Base-by-base conservation (phyloP, 2,329 filamentous ascomycete genomes). In the Niveomyces coronatus region DNA sequence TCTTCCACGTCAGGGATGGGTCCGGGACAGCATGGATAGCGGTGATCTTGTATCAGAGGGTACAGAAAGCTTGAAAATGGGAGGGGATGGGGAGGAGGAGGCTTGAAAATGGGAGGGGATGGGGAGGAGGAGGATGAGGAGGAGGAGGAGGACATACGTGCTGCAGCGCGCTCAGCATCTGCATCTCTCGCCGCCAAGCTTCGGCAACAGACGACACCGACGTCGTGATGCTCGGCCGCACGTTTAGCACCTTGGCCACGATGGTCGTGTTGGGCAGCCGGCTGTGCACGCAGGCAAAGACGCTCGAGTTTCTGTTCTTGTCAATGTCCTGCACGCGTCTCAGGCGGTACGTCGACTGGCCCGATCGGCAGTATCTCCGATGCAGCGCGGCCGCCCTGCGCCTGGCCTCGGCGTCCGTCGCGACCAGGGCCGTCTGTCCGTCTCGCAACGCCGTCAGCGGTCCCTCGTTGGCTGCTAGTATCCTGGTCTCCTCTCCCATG, bases 261-360 rank as follows among this genome's bases (percentile, higher is more conserved):
- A 39, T 22, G 7, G 37, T 33, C 6, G 23, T 29, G 18, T 34
- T 24, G 4, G 37, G 37, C 7, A 39, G 16, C 11, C 29, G 28
- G 31, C 37, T 39, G 7, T 39, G 37, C 4, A 28, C 28, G 18
- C 37, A 39, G 4, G 24, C 37, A 29, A 39, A 39, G 9, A 39
- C 37, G 18, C 37, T 39, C 10, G 30, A 32, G 7, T 23, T 19
- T n/a, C 9, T 16, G 11, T 23, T 39, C 11, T 15, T 18, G 22
- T 29, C 37, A 29, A 39, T 39, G 6, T 18, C 24, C 14, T 17
- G 9, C 9, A 34, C n/a, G 11, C 24, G 37, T 19, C 16, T 33
- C 10, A 39, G 26, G 14, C 19, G 16, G 18, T 39, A 39, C 16
- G 35, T 16, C 28, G n/a, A n/a, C n/a, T n/a, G 22, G 11, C 22